Conservation (phyloP, 352 stramenopile species). For the Elongisporangium anandrum region DNA sequence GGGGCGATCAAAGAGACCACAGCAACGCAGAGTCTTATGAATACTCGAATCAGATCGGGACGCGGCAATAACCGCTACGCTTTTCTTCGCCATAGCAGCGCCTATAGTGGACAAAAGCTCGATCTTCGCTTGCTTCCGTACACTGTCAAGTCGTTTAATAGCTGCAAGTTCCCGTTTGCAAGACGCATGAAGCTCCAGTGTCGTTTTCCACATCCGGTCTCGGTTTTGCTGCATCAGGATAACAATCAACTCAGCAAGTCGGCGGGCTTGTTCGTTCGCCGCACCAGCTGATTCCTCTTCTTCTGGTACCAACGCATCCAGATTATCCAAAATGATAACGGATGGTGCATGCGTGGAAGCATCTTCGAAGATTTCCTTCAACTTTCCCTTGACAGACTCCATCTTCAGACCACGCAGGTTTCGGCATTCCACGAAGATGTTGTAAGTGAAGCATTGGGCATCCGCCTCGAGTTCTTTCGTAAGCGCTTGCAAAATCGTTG, state of each 20-base stretch:
- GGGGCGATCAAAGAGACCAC: conserved; percentile 65
- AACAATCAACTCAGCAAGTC: conserved; percentile 76
- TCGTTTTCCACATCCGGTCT: conserved; percentile 57
- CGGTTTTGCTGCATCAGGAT: conserved; percentile 46
- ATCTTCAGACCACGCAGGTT: conserved; percentile 84
- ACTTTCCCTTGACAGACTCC: conserved; percentile 67
- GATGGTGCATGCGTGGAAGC: conserved; percentile 41
- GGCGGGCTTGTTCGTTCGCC: conserved; percentile 81
- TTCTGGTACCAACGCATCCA: conserved; percentile 77
- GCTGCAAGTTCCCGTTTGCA: conserved; percentile 33
- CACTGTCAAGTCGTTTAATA: conserved; percentile 16
- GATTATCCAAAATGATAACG: conserved; percentile 76
- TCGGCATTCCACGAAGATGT: conserved; percentile 56
- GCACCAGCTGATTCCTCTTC: conserved; percentile 68
- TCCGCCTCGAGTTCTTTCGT: conserved; percentile 28
- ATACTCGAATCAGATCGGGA: conserved; percentile 57
- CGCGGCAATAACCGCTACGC: conserved; percentile 55
- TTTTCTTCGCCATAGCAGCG: conserved; percentile 58
- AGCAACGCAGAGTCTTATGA: conserved; percentile 57
- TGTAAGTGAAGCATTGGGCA: conserved; percentile 31
- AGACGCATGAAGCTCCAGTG: conserved; percentile 48
- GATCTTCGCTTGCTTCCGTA: conserved; percentile 12
- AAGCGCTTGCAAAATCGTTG: conserved; percentile 55
- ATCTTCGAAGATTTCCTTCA: conserved; percentile 56
- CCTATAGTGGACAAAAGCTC: conserved; percentile 46